These are phyloP conservation scores for Talaromyces sp. DNA, from an alignment of 2,329 filamentous ascomycete species.

Conservation along the genomic window DNA sequence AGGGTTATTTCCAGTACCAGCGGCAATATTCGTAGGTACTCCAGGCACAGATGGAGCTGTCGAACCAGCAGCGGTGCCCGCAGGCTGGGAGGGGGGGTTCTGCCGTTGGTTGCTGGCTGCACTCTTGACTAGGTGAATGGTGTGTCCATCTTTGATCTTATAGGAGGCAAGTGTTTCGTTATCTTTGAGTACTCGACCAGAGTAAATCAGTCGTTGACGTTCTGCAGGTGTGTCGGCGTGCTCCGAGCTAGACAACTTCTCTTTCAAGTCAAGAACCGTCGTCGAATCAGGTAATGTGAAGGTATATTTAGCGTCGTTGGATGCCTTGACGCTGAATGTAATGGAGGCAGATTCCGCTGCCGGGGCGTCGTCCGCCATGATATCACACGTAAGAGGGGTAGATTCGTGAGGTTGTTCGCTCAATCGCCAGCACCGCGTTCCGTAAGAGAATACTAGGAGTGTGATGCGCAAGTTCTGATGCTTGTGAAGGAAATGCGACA, in stretches of 20 bases:
- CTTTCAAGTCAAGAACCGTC: constrained; percentile 81
- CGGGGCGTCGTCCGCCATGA: constrained; percentile 41
- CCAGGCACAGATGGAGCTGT: constrained; percentile 34
- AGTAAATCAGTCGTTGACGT: constrained; percentile 94
- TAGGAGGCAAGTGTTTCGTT: constrained; percentile 77
- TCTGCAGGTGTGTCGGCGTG: constrained; percentile 83
- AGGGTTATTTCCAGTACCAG: constrained; percentile 71
- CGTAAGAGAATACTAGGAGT: not conserved
- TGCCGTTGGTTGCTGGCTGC: constrained; percentile 77
- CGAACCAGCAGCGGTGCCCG: constrained; percentile 32
- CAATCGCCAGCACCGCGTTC: not conserved
- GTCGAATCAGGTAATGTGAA: constrained; percentile 75
- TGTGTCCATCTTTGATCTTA: constrained; percentile 95
- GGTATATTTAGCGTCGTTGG: constrained; percentile 78
- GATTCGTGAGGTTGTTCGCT: not conserved
- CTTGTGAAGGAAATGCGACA: not conserved
- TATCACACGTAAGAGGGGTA: constrained; percentile 18
- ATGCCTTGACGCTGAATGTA: constrained; percentile 97
- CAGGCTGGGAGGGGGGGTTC: constrained; percentile 51
- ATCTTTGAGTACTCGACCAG: constrained; percentile 93
- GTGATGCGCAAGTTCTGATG: not conserved
- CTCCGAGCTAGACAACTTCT: constrained; percentile 74
- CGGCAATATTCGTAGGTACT: constrained; percentile 48
- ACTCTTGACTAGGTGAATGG: constrained; percentile 93
- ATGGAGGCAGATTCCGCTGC: constrained; percentile 66